Evolutionary conservation across 169 alveolate genomes (phyloP), one percentile per base, ranked within the genome.

Genomic region (Hammondia hammondi): DNA sequence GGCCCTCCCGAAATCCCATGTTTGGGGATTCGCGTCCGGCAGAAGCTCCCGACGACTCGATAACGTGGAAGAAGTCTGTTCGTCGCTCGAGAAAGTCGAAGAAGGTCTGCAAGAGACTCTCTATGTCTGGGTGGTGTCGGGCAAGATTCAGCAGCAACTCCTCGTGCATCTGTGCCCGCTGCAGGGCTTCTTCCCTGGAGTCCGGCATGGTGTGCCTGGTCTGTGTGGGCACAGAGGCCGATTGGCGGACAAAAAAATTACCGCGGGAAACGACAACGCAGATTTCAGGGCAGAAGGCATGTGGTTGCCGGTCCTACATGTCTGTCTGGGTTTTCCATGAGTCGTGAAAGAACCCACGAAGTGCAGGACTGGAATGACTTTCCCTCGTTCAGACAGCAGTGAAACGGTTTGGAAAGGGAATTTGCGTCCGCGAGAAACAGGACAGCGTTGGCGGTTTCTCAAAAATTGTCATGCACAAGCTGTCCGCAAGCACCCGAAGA

Each of bases 1-100:
- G n/a, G n/a, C n/a, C n/a, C n/a, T n/a, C n/a, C n/a, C n/a, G 97
- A 95, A 98, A 98, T 48, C 99, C 99, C 98, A 98, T 97, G 48
- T 97, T 96, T 89, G 97, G 98, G 48, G 97, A 98, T 96, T 96
- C 97, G 88, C 21, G 35, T 37, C 46, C 46, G 48, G 85, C 14
- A 4, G 52, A 10, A 37, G 19, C 48, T 6, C 85, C 48, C 10
- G 43, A 9, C 10, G 52, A 21, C 45, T 91, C 94, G 56, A 92
- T 77, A 35, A 96, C 87, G 57, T 93, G 94, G 57, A 94, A 98
- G 96, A 97, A 97, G 94, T 98, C 99, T 9, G 99, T 98, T 92
- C 98, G 96, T 85, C 98, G 95, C 67, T 95, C 95, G 77, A 98
- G 96, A 96, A 98, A 98, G 17, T 97, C 96, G 94, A 98, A 98